Evolutionary conservation across 2,329 filamentous ascomycete genomes (phyloP).

Genomic region (Alternaria triticimaculans): DNA sequence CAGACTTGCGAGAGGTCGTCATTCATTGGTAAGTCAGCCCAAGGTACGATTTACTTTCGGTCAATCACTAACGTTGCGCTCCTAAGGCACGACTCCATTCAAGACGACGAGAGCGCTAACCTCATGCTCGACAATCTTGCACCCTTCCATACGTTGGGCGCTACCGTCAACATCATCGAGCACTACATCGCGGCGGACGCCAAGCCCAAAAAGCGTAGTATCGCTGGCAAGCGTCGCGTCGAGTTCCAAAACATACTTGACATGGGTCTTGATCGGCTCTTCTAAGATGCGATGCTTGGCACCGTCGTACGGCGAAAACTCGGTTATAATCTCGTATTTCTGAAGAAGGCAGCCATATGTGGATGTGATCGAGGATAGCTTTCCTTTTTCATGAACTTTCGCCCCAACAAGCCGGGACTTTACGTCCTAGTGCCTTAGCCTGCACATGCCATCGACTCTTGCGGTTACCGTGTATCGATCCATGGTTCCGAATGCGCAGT

Average conservation of each 20-base stretch:
- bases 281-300: slow-evolving; percentile 4
- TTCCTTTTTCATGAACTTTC: background rate
- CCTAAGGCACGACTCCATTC: slow-evolving; percentile 36
- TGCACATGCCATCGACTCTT: background rate
- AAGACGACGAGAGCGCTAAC: slow-evolving; percentile 27
- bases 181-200: slow-evolving; percentile 36
- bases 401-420: background rate
- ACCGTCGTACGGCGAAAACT: background rate
- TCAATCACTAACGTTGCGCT: background rate
- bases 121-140: slow-evolving; percentile 33
- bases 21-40: slow-evolving; percentile 33
- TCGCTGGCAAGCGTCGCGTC: slow-evolving; percentile 36
- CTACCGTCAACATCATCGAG: slow-evolving; percentile 29
- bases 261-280: slow-evolving; percentile 23
- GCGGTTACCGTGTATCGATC: background rate
- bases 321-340: background rate
- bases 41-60: background rate
- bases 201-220: slow-evolving; percentile 31
- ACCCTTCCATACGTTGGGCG: slow-evolving; percentile 29
- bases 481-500: background rate
- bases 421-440: background rate
- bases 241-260: slow-evolving; percentile 41
- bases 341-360: background rate
- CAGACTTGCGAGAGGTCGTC: slow-evolving; percentile 31
- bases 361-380: background rate